phyloP scores from a whole-genome alignment of 192 early-diverging fungal species.

The Kickxella alabastrina region DNA sequence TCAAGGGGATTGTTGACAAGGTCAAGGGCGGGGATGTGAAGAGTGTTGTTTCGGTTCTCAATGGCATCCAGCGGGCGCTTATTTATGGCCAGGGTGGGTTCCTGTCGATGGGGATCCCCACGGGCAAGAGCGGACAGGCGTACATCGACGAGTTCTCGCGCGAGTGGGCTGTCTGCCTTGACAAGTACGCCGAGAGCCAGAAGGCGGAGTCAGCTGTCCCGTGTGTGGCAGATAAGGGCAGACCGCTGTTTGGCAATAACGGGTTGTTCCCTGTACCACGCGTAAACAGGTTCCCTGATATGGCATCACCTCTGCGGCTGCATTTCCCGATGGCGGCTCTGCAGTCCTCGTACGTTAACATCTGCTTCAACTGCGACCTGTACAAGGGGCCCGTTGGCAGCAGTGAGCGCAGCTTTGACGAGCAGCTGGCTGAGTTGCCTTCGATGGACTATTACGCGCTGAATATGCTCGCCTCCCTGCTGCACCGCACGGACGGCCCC shows the following conservation, averaged over 20 bases:
- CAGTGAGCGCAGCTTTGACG: slow-evolving; percentile 16
- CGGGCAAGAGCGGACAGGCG: slow-evolving; percentile 5
- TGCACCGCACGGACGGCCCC: slow-evolving; percentile 71
- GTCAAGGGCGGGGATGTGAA: slow-evolving; percentile 3
- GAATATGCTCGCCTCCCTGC: slow-evolving; percentile 59
- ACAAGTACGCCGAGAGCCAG: not conserved
- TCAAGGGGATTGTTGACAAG: slow-evolving; percentile 50
- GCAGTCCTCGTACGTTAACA: slow-evolving; percentile 45
- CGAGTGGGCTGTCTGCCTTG: slow-evolving; percentile 23
- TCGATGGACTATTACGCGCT: slow-evolving; percentile 56
- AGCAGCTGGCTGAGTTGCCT: slow-evolving; percentile 37
- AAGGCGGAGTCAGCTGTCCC: not conserved
- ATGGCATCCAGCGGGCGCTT: slow-evolving; percentile 7
- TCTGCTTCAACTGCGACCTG: slow-evolving; percentile 47
- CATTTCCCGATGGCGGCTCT: slow-evolving; percentile 50
- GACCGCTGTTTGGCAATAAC: not conserved
- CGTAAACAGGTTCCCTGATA: slow-evolving; percentile 40
- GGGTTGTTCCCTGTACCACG: slow-evolving; percentile 46
- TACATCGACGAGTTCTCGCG: slow-evolving; percentile 17
- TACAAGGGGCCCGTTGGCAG: slow-evolving; percentile 9
- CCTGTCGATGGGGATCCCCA: slow-evolving; percentile 17
- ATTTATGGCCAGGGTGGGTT: slow-evolving; percentile 10
- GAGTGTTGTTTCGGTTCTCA: slow-evolving; percentile 9
- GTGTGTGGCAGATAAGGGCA: not conserved
- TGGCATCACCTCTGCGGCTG: slow-evolving; percentile 34